Evolutionary conservation across 768 basidiomycete species (phyloP), one percentile per base, ranked within the genome.

Genomic region (Pleurotus salmoneostramineus): DNA sequence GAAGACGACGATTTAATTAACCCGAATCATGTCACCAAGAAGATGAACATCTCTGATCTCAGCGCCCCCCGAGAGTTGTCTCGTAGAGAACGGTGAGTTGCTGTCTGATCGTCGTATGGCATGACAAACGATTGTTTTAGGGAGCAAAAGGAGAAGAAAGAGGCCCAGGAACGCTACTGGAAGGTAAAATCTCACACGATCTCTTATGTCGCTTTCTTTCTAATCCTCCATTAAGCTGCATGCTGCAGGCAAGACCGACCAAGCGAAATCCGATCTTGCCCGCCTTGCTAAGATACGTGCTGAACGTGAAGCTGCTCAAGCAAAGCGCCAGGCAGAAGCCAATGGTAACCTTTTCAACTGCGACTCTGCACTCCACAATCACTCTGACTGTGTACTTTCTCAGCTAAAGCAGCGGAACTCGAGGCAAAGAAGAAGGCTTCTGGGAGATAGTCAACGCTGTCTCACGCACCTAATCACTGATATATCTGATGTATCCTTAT

Each of bases 71-170:
- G 78, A 62, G 79, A 90, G 68, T 70, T 87, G 27, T 73, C 84
- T 34, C 78, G 91, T 58, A 76, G 82, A 55, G 90, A 91, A 68
- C 79, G 84, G 90, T 85, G 60, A 32, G 73, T 51, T 14, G 37
- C 32, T 3, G 11, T 51, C 21, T 32, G 14, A 33, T 57, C 6
- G 11, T 27, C 14, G 3, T 45, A 52, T 40, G 42, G n/a, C 44
- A 46, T 46, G 54, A 27, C 46, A 52, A 10, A 40, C 58, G 33
- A 15, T 32, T 57, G 12, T 34, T 54, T 6, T 60, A 95, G 95
- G 62, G 95, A 97, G 68, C 87, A 86, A 67, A 94, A 95, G 68
- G 93, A 95, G 72, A 95, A 94, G 76, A 81, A 89, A 65, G 93
- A 94, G 1, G 91, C 93, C 1, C 84, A 91, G 67, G 92, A 93